Percentiles rank a stretch among this genome's conserved stretches.
These are phyloP conservation scores for Leccinum longicurvipes DNA, from an alignment of 768 basidiomycete species.

Conservation along the genomic window DNA sequence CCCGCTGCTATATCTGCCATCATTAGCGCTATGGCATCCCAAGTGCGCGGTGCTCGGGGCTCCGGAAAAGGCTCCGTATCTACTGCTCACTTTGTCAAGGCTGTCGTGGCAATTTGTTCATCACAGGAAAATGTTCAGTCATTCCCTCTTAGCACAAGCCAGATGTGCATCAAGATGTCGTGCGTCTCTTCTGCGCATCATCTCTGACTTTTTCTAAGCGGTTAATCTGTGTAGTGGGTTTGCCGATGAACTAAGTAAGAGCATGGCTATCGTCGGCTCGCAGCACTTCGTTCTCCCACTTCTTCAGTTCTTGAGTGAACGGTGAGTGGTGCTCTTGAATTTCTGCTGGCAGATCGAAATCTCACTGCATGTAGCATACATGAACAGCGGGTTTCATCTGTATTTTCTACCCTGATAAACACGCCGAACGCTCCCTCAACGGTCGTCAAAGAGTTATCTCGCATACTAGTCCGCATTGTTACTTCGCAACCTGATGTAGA, in stretches of 20 bases:
- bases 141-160: slow-evolving; percentile 39
- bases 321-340: slow-evolving; percentile 33
- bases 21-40: slow-evolving; percentile 49
- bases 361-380: slow-evolving; percentile 27
- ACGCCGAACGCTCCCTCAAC: slow-evolving; percentile 16
- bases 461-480: slow-evolving; percentile 22
- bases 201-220: background rate
- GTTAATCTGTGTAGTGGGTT: slow-evolving; percentile 37
- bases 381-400: slow-evolving; percentile 24
- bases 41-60: slow-evolving; percentile 33
- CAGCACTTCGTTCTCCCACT: slow-evolving; percentile 58
- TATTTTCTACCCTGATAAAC: slow-evolving; percentile 33
- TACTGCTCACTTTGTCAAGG: slow-evolving; percentile 59
- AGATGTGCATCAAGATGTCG: slow-evolving; percentile 45
- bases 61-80: slow-evolving; percentile 35
- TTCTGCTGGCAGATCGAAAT: background rate
- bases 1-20: slow-evolving; percentile 59
- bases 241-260: slow-evolving; percentile 44
- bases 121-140: slow-evolving; percentile 54
- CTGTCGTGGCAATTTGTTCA: slow-evolving; percentile 61
- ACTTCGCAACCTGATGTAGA: slow-evolving; percentile 3
- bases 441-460: slow-evolving; percentile 22
- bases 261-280: slow-evolving; percentile 46
- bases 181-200: slow-evolving; percentile 33
- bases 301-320: slow-evolving; percentile 37